Percentiles rank a stretch among this genome's conserved stretches.
phyloP scores from a whole-genome alignment of 2,329 filamentous ascomycete genomes.

The Trichoderma koningii region DNA sequence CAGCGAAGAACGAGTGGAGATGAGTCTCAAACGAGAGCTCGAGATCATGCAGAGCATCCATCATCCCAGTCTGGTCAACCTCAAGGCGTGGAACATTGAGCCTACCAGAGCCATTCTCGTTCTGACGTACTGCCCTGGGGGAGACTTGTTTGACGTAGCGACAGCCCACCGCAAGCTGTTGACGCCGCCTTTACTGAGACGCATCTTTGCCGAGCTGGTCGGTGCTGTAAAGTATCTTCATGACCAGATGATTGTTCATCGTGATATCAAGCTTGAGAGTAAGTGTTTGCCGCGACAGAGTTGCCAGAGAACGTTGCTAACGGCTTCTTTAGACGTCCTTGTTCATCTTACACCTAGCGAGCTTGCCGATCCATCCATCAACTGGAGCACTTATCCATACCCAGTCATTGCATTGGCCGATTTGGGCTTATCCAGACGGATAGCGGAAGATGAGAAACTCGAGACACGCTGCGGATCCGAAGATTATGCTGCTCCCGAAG shows the following conservation, averaged over 20 bases:
- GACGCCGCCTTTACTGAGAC: constrained; percentile 68
- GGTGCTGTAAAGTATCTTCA: constrained; percentile 86
- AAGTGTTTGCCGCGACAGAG: constrained; percentile 40
- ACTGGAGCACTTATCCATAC: constrained; percentile 76
- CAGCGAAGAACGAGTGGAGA: constrained; percentile 88
- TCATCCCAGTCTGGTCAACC: constrained; percentile 85
- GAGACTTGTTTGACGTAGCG: constrained; percentile 91
- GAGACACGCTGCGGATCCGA: constrained; percentile 93
- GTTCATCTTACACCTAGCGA: constrained; percentile 76
- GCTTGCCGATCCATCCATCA: constrained; percentile 61
- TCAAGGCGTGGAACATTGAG: constrained; percentile 90
- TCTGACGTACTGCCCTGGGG: constrained; percentile 88
- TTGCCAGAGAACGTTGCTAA: constrained; percentile 3
- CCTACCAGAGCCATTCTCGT: constrained; percentile 80
- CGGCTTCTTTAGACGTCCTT: constrained; percentile 73
- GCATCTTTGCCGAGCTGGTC: constrained; percentile 89
- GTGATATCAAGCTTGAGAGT: constrained; percentile 97
- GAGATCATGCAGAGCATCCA: constrained; percentile 88
- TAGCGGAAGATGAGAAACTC: constrained; percentile 84
- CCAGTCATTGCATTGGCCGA: constrained; percentile 89
- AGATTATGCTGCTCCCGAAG: constrained; percentile 95
- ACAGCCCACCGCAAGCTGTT: constrained; percentile 70
- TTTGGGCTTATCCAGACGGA: constrained; percentile 82
- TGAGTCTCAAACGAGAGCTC: constrained; percentile 89
- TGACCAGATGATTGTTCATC: constrained; percentile 81